Conservation (phyloP, 1,284 basidiomycete genomes). For the Jaminaea rosea region DNA sequence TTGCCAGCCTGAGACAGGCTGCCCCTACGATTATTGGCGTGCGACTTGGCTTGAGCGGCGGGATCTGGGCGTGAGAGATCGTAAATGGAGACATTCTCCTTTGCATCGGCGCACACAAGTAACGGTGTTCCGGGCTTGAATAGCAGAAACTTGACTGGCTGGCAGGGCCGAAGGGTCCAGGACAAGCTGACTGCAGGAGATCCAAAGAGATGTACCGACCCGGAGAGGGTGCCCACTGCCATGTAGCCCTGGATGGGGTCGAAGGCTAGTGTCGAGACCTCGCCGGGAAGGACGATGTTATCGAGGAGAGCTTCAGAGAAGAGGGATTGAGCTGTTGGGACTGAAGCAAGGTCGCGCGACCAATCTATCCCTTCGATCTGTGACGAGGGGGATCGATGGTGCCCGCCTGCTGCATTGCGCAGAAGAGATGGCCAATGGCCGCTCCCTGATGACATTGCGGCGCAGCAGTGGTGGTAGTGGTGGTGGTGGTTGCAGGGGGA, state of each 20-base stretch:
- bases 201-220: constrained; percentile 60
- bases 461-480: too few relatives aligned
- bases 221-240: constrained; percentile 58
- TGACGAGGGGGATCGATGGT: too few relatives aligned
- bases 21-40: constrained; percentile 17
- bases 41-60: constrained; percentile 17
- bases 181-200: constrained; percentile 57
- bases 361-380: too few relatives aligned
- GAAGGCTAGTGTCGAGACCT: constrained; percentile 42
- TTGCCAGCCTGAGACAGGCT: constrained; percentile 23
- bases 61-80: constrained; percentile 56
- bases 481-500: too few relatives aligned
- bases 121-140: constrained; percentile 58
- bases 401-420: too few relatives aligned
- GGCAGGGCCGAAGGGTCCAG: constrained; percentile 53
- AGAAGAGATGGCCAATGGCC: too few relatives aligned
- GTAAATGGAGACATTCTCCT: constrained; percentile 61
- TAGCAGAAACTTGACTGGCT: constrained; percentile 53
- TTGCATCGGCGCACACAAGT: constrained; percentile 59
- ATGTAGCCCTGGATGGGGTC: constrained; percentile 53
- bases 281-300: constrained; percentile 39
- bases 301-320: constrained; percentile 40
- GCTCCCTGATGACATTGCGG: too few relatives aligned
- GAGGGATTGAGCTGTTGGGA: constrained; percentile 1
- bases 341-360: too few relatives aligned